Conservation (phyloP, 108 stramenopile genomes). For the Cyclotella distinguenda region DNA sequence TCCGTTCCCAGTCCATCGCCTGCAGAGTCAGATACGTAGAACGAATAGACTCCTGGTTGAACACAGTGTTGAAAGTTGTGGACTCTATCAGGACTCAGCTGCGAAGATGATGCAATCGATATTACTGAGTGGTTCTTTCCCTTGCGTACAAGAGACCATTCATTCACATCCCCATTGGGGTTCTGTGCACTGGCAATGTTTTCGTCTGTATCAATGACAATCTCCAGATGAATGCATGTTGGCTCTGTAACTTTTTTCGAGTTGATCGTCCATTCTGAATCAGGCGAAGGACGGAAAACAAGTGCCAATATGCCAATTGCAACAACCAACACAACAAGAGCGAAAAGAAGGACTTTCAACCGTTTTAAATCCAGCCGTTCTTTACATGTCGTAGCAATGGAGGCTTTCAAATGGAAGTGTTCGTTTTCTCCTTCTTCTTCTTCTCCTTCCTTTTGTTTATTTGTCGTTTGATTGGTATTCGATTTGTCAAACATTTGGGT, state of each 20-base stretch:
- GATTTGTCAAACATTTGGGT: slow-evolving; percentile 2
- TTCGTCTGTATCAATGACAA: slow-evolving; percentile 11
- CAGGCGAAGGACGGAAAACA: neutral
- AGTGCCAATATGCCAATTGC: slow-evolving; percentile 1
- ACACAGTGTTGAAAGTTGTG: slow-evolving; percentile 34
- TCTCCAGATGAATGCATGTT: slow-evolving; percentile 25
- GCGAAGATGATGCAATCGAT: neutral
- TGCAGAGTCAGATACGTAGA: slow-evolving; percentile 25
- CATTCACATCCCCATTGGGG: slow-evolving; percentile 7
- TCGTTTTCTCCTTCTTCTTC: neutral
- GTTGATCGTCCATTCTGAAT: neutral
- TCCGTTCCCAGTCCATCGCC: slow-evolving; percentile 33
- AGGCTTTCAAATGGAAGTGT: neutral
- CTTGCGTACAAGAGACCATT: slow-evolving; percentile 15
- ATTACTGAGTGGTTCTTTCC: neutral
- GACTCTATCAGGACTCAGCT: slow-evolving; percentile 2
- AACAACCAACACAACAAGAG: neutral
- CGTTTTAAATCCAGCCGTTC: neutral
- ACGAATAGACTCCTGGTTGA: slow-evolving; percentile 31
- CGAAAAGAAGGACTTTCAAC: neutral
- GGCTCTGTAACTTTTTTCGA: neutral
- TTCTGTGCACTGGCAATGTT: neutral
- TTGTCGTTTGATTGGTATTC: neutral
- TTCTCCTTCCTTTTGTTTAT: neutral
- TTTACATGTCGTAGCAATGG: neutral